Percentiles rank a stretch among this genome's conserved stretches.
phyloP scores from a whole-genome alignment of 2,329 filamentous ascomycete species.

The Fusarium pseudoanthophilum region DNA sequence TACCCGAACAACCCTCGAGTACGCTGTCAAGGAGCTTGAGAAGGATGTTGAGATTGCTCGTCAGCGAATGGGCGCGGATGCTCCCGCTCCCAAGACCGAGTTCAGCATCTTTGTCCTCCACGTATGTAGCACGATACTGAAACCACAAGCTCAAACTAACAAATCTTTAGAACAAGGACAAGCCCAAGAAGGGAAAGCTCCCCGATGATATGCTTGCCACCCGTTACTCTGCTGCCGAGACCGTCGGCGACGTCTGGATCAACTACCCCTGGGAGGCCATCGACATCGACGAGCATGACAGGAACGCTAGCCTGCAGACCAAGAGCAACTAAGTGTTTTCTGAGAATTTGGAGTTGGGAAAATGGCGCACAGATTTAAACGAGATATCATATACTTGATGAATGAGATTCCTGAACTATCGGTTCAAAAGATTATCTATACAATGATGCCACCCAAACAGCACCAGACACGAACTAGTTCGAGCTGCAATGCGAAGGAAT shows the following conservation, averaged over 20 bases:
- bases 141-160: conserved; percentile 15
- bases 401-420: conserved; percentile 17
- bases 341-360: conserved; percentile 38
- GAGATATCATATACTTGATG: conserved; percentile 22
- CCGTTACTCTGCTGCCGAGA: conserved; percentile 86
- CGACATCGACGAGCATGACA: conserved; percentile 93
- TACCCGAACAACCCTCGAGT: conserved; percentile 92
- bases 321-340: conserved; percentile 35
- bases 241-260: conserved; percentile 96
- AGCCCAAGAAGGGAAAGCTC: conserved; percentile 89
- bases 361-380: conserved; percentile 25
- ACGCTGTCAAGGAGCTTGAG: conserved; percentile 90
- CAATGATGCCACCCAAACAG: background rate
- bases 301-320: conserved; percentile 65
- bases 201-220: conserved; percentile 80
- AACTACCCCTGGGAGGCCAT: conserved; percentile 98
- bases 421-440: conserved; percentile 12
- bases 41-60: conserved; percentile 91
- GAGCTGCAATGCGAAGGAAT: background rate
- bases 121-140: conserved; percentile 60
- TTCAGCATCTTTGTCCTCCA: conserved; percentile 97
- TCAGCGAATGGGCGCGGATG: conserved; percentile 73
- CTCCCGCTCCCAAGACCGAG: conserved; percentile 72
- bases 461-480: background rate
- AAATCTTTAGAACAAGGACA: conserved; percentile 85